These are phyloP conservation scores for Phytophthora citricola DNA, from an alignment of 352 stramenopile genomes.

Conservation along the genomic window DNA sequence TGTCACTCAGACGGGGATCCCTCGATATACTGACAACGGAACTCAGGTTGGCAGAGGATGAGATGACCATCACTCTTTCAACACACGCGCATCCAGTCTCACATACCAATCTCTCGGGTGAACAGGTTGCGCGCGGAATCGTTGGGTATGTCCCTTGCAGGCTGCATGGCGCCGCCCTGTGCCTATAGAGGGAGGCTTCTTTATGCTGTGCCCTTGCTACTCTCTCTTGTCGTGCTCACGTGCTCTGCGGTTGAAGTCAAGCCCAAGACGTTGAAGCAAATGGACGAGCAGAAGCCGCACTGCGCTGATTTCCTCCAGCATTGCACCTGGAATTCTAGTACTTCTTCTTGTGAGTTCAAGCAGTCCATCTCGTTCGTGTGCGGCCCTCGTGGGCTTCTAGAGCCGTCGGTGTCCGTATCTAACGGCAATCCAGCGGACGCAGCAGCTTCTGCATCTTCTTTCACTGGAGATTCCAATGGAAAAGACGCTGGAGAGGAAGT, in stretches of 20 bases:
- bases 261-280: constrained; percentile 1
- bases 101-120: constrained; percentile 19
- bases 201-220: neutral
- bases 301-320: constrained; percentile 51
- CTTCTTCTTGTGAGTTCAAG: constrained; percentile 61
- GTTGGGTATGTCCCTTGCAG: neutral
- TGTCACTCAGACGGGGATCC: constrained; percentile 19
- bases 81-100: constrained; percentile 9
- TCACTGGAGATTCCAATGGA: constrained; percentile 3
- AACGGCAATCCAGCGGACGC: constrained; percentile 8
- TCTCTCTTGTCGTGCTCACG: constrained; percentile 8
- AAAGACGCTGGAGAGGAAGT: constrained; percentile 1
- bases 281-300: constrained; percentile 34
- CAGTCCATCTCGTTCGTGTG: constrained; percentile 55
- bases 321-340: constrained; percentile 56
- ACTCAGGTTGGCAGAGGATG: constrained; percentile 19
- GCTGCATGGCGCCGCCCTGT: constrained; percentile 13
- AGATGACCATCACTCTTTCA: constrained; percentile 33
- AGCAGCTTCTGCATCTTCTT: constrained; percentile 7
- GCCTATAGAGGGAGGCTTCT: neutral
- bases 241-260: constrained; percentile 10
- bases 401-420: constrained; percentile 2
- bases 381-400: constrained; percentile 17
- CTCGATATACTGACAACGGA: constrained; percentile 5
- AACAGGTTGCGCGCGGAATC: neutral